Evolutionary conservation across 208 protist species (phyloP).

Genomic region (Herpetomonas samuelpessoai): DNA sequence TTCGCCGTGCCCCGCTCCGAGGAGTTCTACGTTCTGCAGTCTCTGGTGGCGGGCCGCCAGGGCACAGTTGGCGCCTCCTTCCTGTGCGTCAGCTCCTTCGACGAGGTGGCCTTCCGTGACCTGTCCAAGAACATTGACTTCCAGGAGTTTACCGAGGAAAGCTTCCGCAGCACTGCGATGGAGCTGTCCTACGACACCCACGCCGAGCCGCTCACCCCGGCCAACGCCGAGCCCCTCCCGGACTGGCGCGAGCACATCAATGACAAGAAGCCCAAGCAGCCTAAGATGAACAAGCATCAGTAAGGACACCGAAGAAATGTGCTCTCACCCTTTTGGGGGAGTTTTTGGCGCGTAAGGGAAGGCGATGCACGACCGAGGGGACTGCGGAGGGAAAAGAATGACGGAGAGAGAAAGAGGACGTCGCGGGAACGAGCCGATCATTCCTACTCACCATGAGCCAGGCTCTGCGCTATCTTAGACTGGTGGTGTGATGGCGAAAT

Average conservation of each 20-base stretch:
- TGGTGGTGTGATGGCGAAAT: no score
- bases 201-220: conserved; percentile 54
- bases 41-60: conserved; percentile 72
- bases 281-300: conserved; percentile 22
- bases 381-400: conserved; percentile 2
- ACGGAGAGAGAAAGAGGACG: not conserved
- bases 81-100: conserved; percentile 59
- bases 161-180: conserved; percentile 60
- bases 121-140: conserved; percentile 68
- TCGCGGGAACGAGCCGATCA: no score
- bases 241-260: conserved; percentile 77
- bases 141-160: conserved; percentile 52
- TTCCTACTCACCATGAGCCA: not conserved
- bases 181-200: conserved; percentile 82
- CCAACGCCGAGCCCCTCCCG: conserved; percentile 69
- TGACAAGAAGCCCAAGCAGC: conserved; percentile 38
- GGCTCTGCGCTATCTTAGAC: no score
- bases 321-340: no score
- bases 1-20: conserved; percentile 75
- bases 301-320: conserved; percentile 18
- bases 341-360: no score
- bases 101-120: conserved; percentile 46
- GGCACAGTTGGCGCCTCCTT: conserved; percentile 82
- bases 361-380: conserved; percentile 7
- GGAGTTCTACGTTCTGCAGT: conserved; percentile 88